These are phyloP conservation scores for Paraconiothyrium sp. DNA, from an alignment of 2,329 filamentous ascomycete genomes.

Conservation along the genomic window DNA sequence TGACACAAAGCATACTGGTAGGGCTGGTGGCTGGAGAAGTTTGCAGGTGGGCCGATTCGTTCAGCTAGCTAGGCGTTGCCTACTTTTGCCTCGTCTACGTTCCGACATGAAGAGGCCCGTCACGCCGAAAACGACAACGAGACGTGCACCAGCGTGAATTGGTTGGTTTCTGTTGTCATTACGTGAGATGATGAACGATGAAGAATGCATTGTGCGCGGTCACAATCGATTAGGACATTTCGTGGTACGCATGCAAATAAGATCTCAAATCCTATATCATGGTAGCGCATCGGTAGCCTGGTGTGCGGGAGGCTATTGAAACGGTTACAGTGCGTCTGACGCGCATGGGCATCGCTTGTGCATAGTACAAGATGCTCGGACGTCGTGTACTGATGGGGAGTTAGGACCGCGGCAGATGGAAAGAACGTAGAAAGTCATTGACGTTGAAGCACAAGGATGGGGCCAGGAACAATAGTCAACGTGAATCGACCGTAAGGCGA, in stretches of 20 bases:
- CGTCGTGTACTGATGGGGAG: not conserved
- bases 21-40: slow-evolving; percentile 10
- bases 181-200: slow-evolving; percentile 5
- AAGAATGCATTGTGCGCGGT: not conserved
- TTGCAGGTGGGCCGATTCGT: slow-evolving; percentile 8
- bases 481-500: not conserved
- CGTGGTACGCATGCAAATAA: slow-evolving; percentile 8
- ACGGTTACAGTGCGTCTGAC: slow-evolving; percentile 21
- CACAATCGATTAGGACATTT: not conserved
- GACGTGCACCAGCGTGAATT: not conserved
- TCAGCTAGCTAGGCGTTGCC: slow-evolving; percentile 19
- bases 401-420: slow-evolving; percentile 1
- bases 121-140: not conserved
- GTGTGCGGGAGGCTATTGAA: slow-evolving; percentile 10
- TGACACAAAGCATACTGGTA: slow-evolving; percentile 2
- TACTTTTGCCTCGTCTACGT: slow-evolving; percentile 16
- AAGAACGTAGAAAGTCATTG: not conserved
- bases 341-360: slow-evolving; percentile 3
- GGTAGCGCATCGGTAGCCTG: slow-evolving; percentile 6
- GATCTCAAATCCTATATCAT: not conserved
- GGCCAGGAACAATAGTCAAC: not conserved
- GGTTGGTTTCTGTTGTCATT: slow-evolving; percentile 5
- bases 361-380: slow-evolving; percentile 9
- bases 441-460: not conserved
- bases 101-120: not conserved